Conservation (phyloP, 2,329 filamentous ascomycete genomes). For the Talaromyces sp. region DNA sequence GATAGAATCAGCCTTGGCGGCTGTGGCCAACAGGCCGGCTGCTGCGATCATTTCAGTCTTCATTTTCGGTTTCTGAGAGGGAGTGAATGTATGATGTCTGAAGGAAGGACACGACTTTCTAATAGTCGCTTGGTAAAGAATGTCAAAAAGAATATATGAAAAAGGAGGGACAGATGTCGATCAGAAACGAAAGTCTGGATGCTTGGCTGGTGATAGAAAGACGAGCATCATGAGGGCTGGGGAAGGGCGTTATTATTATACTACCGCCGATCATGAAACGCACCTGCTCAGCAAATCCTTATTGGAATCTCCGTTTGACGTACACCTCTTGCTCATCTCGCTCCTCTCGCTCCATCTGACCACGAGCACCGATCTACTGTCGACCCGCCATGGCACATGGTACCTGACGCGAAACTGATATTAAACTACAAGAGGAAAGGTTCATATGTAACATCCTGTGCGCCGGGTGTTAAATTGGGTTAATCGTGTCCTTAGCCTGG, state of each 20-base stretch:
- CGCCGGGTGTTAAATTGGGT: not conserved
- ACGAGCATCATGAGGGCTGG: not conserved
- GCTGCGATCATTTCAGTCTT: conserved; percentile 10
- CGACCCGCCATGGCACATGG: not conserved
- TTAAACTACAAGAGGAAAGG: not conserved
- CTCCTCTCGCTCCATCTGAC: not conserved
- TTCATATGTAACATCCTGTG: not conserved
- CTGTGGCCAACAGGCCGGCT: conserved; percentile 2
- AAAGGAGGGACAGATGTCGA: conserved; percentile 9
- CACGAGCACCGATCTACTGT: not conserved
- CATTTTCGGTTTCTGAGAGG: conserved; percentile 1
- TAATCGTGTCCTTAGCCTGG: not conserved
- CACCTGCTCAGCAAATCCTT: not conserved
- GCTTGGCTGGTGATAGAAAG: not conserved
- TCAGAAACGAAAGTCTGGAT: not conserved
- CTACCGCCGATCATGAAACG: not conserved
- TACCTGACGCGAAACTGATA: not conserved
- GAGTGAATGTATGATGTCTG: not conserved
- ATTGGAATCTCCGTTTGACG: not conserved
- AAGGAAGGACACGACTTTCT: conserved; percentile 2
- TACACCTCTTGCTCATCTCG: too few species aligned
- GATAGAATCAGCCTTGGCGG: not conserved
- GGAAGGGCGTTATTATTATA: not conserved
- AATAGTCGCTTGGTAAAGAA: not conserved
- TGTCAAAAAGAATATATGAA: not conserved